Conservation (phyloP, 2,329 filamentous ascomycete species). For the Metarhizium rileyi region DNA sequence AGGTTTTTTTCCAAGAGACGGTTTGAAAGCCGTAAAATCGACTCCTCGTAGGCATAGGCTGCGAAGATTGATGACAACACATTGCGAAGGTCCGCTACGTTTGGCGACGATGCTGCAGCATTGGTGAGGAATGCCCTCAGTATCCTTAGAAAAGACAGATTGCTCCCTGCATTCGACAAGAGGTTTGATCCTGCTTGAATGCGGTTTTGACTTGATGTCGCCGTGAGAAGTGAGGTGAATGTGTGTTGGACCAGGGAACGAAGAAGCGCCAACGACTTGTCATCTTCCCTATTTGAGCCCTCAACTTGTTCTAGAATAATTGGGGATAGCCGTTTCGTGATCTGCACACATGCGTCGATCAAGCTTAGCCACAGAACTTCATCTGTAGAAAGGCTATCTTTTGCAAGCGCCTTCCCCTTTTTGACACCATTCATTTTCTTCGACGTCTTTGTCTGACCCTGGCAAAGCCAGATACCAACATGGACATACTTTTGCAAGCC, state of each 20-base stretch:
- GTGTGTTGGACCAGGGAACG: conserved; percentile 78
- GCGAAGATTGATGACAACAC: conserved; percentile 87
- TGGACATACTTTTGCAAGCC: conserved; percentile 81
- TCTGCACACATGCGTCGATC: conserved; percentile 50
- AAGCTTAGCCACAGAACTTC: conserved; percentile 52
- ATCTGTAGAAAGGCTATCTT: conserved; percentile 38
- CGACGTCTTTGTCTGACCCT: conserved; percentile 63
- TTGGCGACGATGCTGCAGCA: conserved; percentile 73
- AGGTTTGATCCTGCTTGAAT: conserved; percentile 24
- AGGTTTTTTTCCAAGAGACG: conserved; percentile 79
- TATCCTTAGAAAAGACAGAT: conserved; percentile 78
- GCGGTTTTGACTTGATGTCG: conserved; percentile 48
- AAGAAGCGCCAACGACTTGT: conserved; percentile 56
- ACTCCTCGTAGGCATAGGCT: conserved; percentile 91
- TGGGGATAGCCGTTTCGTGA: conserved; percentile 54
- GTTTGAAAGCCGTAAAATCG: conserved; percentile 76
- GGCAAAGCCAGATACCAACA: conserved; percentile 93
- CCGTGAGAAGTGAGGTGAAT: conserved; percentile 76
- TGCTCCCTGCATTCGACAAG: conserved; percentile 32
- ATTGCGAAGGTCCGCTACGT: conserved; percentile 72
- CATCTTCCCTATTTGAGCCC: conserved; percentile 36
- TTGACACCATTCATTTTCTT: conserved; percentile 36
- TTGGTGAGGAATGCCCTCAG: conserved; percentile 79
- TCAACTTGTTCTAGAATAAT: conserved; percentile 32
- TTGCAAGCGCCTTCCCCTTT: conserved; percentile 36